These are phyloP conservation scores for Magnolia sinica DNA, from an alignment of 164 flowering plant genomes.

Conservation along the genomic window DNA sequence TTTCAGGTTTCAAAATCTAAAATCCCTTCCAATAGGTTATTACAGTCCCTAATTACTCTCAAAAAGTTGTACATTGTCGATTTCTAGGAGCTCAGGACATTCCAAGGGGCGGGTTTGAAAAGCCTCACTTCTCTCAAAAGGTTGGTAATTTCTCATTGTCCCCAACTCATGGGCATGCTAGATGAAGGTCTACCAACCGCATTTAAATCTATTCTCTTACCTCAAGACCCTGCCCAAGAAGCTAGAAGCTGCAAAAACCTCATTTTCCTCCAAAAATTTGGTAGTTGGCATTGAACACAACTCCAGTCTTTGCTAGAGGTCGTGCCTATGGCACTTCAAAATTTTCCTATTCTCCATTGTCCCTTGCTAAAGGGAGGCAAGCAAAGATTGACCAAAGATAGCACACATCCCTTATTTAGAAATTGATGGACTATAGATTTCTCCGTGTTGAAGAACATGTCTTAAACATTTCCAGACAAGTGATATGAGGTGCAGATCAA, in stretches of 20 bases:
- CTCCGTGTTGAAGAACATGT: background rate
- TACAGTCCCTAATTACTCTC: slow-evolving; percentile 1
- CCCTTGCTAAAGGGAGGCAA: background rate
- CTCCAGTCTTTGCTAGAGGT: background rate
- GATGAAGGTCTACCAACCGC: background rate
- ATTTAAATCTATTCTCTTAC: background rate
- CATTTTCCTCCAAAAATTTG: background rate
- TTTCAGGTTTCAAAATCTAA: background rate
- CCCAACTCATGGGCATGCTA: slow-evolving; percentile 1
- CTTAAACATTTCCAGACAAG: too few species aligned
- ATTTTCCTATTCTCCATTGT: background rate
- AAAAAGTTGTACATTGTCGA: background rate
- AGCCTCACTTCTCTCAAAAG: background rate
- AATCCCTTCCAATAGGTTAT: background rate
- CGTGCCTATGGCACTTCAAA: slow-evolving; percentile 1
- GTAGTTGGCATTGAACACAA: background rate
- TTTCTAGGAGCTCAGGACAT: background rate
- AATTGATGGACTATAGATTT: background rate
- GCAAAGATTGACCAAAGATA: background rate
- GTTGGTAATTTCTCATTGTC: slow-evolving; percentile 6
- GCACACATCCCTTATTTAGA: background rate
- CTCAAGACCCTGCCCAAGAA: background rate
- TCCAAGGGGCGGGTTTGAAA: background rate
- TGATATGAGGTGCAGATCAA: too few species aligned
- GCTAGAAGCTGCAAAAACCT: background rate